Conservation (phyloP, 257 asterid genomes). For the Petunia axillaris region DNA sequence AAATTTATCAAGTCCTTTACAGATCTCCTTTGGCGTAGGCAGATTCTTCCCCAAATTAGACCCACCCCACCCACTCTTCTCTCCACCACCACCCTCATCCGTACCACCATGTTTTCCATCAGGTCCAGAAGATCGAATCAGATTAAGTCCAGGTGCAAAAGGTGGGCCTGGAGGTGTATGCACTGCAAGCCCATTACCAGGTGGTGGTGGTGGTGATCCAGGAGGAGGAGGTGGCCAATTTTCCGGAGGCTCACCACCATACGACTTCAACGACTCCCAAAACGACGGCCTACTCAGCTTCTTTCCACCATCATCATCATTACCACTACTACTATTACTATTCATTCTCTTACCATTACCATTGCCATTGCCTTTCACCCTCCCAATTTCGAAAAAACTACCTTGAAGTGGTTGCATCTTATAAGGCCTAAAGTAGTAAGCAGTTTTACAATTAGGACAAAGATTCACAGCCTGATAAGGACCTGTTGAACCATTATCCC, state of each 20-base stretch:
- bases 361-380: constrained; percentile 45
- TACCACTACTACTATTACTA: not conserved
- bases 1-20: constrained; percentile 85
- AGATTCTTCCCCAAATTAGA: constrained; percentile 75
- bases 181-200: constrained; percentile 74
- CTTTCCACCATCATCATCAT: constrained; percentile 54
- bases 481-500: constrained; percentile 33
- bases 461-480: constrained; percentile 77
- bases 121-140: constrained; percentile 54
- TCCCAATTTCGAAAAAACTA: constrained; percentile 81
- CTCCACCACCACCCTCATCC: constrained; percentile 43
- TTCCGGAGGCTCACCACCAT: constrained; percentile 74
- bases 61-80: constrained; percentile 85
- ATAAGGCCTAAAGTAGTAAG: constrained; percentile 74
- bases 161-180: constrained; percentile 96
- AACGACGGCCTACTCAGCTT: constrained; percentile 58
- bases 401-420: constrained; percentile 87
- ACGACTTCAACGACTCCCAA: constrained; percentile 80
- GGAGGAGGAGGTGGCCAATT: constrained; percentile 55
- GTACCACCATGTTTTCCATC: constrained; percentile 39
- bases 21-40: constrained; percentile 94
- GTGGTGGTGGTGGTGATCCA: constrained; percentile 30
- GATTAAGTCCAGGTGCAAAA: constrained; percentile 81
- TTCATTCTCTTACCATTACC: constrained; percentile 48
- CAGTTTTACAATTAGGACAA: constrained; percentile 92